Conservation (phyloP, 768 basidiomycete species). For the Calocera viscosa region DNA sequence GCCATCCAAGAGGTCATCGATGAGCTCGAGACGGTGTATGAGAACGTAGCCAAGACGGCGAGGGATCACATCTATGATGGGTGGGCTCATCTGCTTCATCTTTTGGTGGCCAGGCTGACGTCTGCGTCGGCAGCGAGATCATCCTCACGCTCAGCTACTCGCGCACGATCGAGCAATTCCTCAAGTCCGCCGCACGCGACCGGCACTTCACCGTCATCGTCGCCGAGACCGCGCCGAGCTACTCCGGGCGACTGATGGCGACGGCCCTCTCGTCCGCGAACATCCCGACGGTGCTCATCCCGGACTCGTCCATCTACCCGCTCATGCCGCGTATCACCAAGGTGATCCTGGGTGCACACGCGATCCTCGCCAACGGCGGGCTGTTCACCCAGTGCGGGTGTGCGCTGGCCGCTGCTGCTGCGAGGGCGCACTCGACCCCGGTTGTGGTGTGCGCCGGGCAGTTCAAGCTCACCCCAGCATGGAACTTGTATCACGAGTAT, state of each 20-base stretch:
- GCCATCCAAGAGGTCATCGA: slow-evolving; percentile 94
- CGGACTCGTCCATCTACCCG: slow-evolving; percentile 90
- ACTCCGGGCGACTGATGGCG: slow-evolving; percentile 77
- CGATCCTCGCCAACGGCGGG: slow-evolving; percentile 93
- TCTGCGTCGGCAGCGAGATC: slow-evolving; percentile 54
- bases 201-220: slow-evolving; percentile 94
- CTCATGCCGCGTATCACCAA: slow-evolving; percentile 96
- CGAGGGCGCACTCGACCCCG: slow-evolving; percentile 78
- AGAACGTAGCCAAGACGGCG: slow-evolving; percentile 86
- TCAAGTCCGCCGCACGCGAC: slow-evolving; percentile 79
- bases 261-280: slow-evolving; percentile 61
- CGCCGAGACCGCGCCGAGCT: slow-evolving; percentile 88
- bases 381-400: slow-evolving; percentile 85
- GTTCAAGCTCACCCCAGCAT: slow-evolving; percentile 87
- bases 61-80: slow-evolving; percentile 97
- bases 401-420: slow-evolving; percentile 72
- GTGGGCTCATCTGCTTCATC: slow-evolving; percentile 37
- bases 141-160: slow-evolving; percentile 91
- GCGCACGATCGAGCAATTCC: slow-evolving; percentile 82
- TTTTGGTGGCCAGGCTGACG: not conserved
- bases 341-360: slow-evolving; percentile 86
- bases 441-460: slow-evolving; percentile 91
- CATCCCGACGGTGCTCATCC: slow-evolving; percentile 92
- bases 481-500: slow-evolving; percentile 79
- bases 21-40: slow-evolving; percentile 90